Evolutionary conservation across 108 stramenopile species (phyloP).

Genomic region (Skeletonema marinoi): DNA sequence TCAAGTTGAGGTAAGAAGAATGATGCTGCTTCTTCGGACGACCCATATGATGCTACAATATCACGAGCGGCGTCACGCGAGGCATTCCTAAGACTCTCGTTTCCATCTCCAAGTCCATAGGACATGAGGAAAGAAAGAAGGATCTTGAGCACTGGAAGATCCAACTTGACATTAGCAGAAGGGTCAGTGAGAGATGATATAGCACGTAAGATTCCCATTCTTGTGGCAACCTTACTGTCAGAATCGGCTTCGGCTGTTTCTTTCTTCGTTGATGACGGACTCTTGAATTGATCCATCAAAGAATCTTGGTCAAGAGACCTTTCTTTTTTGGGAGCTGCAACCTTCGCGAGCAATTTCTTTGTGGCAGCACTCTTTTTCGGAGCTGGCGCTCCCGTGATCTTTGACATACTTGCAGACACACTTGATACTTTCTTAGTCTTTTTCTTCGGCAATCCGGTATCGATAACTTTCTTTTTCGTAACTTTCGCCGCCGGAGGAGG

Average conservation of each 20-base stretch:
- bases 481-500: constrained; percentile 31
- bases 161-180: constrained; percentile 58
- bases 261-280: constrained; percentile 28
- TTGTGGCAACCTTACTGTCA: constrained; percentile 62
- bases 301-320: constrained; percentile 66
- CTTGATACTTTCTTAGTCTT: constrained; percentile 66
- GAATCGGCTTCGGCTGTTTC: constrained; percentile 68
- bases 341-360: constrained; percentile 39
- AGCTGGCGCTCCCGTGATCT: constrained; percentile 46
- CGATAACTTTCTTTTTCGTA: constrained; percentile 63
- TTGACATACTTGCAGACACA: constrained; percentile 58
- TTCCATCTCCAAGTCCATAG: constrained; percentile 82
- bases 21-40: constrained; percentile 73
- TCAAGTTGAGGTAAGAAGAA: constrained; percentile 85
- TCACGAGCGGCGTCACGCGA: constrained; percentile 79
- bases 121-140: constrained; percentile 81
- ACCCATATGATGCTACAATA: constrained; percentile 70
- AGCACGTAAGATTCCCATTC: constrained; percentile 76
- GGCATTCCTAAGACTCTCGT: constrained; percentile 64
- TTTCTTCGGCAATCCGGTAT: constrained; percentile 71
- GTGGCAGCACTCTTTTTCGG: constrained; percentile 48
- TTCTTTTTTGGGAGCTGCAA: constrained; percentile 70
- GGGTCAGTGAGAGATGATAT: constrained; percentile 65
- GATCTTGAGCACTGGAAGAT: constrained; percentile 59
- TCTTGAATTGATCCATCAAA: constrained; percentile 73